Base-by-base conservation (phyloP, 495 filamentous ascomycete genomes). In the Cercophora scortea region DNA sequence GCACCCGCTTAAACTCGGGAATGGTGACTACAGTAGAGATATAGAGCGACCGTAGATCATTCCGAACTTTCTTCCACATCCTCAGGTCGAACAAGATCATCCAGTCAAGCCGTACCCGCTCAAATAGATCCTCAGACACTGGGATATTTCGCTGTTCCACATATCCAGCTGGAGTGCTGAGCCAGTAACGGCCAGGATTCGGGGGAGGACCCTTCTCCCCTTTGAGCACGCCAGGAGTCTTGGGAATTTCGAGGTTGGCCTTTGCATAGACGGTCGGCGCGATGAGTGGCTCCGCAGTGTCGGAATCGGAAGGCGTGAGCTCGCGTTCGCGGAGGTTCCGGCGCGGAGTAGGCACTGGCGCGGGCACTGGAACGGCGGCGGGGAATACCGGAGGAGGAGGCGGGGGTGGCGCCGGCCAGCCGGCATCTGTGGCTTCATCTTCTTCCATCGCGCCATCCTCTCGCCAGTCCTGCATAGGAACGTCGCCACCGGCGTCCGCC, bases 1-100 rank as follows among this genome's bases (percentile, higher is more conserved):
- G 78, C 32, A 99, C 81, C n/a, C 94, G 84, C 73, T 97, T 99
- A 79, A 97, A 97, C 57, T 90, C 77, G 9, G 92, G 92, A 49
- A 96, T 88, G 8, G 88, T 88, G 41, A 99, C 89, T 16, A 97
- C 91, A 9, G 94, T 97, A 36, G 87, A 89, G 58, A 99, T 95
- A 66, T 96, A 96, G 7, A 99, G 79, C 54, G 95, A 89, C 11
- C 94, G 86, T 47, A 99, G 75, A 58, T 95, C 86, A 41, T 89
- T 88, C 12, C 93, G 83, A 8, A 90, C 83, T 63, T 89, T 91
- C 72, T 99, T 99, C 93, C 93, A 99, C 70, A 99, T 75, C 49
- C 93, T 73, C 39, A 99, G 71, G 62, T 99, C 93, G 67, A 92
- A 99, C n/a, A 99, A 78, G 41, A 99, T 87, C 67, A 97, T 76